Conservation (phyloP, 371 early-diverging fungal species). For the Rhizopus sp. region DNA sequence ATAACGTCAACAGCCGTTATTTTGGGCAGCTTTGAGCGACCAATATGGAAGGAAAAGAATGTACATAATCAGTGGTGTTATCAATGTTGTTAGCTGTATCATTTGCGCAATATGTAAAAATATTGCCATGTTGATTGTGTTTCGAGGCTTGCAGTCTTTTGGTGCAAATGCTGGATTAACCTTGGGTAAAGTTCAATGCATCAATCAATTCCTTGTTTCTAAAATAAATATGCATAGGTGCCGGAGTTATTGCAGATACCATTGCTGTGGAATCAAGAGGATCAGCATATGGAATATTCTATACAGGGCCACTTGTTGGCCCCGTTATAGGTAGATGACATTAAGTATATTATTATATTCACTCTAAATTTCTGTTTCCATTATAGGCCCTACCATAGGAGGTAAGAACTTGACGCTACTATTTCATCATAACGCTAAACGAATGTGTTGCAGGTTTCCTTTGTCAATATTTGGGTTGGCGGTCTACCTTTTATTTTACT, state of each 20-base stretch:
- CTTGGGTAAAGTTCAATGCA: constrained; percentile 17
- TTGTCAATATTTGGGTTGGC: constrained; percentile 63
- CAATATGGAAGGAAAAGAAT: constrained; percentile 56
- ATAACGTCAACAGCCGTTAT: constrained; percentile 34
- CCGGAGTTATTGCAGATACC: constrained; percentile 39
- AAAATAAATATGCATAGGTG: constrained; percentile 10
- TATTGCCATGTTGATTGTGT: constrained; percentile 54
- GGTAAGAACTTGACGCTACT: neutral
- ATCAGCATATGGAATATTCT: constrained; percentile 34
- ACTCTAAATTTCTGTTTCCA: constrained; percentile 28
- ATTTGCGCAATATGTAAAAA: constrained; percentile 58
- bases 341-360: constrained; percentile 21
- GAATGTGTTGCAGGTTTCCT: constrained; percentile 33
- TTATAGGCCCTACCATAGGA: constrained; percentile 64
- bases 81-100: constrained; percentile 60
- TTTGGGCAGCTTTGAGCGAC: constrained; percentile 72
- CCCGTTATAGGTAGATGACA: constrained; percentile 30
- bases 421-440: neutral
- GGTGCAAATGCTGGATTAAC: constrained; percentile 67
- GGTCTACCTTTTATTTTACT: constrained; percentile 64
- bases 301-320: constrained; percentile 36
- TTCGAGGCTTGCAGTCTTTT: constrained; percentile 67
- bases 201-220: neutral
- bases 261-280: constrained; percentile 27
- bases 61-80: constrained; percentile 56